phyloP scores from a whole-genome alignment of 2,329 filamentous ascomycete species.

The Phaeosphaeriaceae sp. region DNA sequence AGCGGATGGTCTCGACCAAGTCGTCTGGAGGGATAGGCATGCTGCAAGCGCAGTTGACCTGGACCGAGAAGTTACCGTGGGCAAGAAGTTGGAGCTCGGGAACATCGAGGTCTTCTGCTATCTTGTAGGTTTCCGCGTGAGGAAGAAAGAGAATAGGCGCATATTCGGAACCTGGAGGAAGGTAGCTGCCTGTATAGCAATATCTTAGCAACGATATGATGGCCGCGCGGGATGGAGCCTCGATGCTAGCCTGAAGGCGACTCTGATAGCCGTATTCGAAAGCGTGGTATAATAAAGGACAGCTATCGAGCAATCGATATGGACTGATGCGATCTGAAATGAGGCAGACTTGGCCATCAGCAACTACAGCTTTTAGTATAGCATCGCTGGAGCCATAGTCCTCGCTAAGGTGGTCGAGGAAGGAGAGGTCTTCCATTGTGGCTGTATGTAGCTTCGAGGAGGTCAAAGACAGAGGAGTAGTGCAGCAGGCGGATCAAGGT shows the following conservation, averaged over 20 bases:
- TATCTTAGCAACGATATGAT: conserved; percentile 50
- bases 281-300: conserved; percentile 48
- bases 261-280: conserved; percentile 47
- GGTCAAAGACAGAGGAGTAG: conserved; percentile 1
- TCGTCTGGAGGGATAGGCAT: conserved; percentile 47
- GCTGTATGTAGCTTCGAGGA: background rate
- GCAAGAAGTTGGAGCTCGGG: conserved; percentile 48
- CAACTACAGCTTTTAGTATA: conserved; percentile 41
- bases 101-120: conserved; percentile 51
- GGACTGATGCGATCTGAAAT: conserved; percentile 43
- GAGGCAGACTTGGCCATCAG: conserved; percentile 37
- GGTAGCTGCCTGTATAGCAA: conserved; percentile 51
- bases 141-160: conserved; percentile 42
- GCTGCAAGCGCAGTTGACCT: conserved; percentile 49
- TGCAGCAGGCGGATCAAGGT: background rate
- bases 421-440: conserved; percentile 33
- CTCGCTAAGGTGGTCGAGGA: conserved; percentile 21
- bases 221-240: conserved; percentile 41
- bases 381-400: conserved; percentile 23
- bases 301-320: conserved; percentile 40
- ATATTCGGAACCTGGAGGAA: conserved; percentile 27
- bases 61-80: conserved; percentile 48
- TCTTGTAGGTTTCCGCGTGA: conserved; percentile 50
- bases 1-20: conserved; percentile 49
- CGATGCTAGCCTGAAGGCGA: conserved; percentile 45